These are phyloP conservation scores for Apiotrichum siamense DNA, from an alignment of 1,284 basidiomycete species.

Conservation along the genomic window DNA sequence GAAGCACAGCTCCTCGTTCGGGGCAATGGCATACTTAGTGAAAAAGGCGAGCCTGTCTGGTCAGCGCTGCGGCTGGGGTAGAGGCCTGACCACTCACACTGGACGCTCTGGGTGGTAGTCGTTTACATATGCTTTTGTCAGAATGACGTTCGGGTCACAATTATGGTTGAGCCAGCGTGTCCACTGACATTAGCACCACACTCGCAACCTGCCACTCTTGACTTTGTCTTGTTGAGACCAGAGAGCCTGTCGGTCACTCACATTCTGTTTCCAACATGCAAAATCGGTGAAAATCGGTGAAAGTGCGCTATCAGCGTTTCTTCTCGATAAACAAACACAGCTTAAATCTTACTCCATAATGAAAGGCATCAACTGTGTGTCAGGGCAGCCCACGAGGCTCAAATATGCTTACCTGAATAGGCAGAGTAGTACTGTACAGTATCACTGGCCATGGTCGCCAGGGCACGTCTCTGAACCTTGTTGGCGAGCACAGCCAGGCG, in stretches of 20 bases:
- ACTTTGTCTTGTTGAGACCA: neutral
- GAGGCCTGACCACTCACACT: slow-evolving; percentile 50
- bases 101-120: slow-evolving; percentile 49
- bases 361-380: slow-evolving; percentile 69
- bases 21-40: slow-evolving; percentile 58
- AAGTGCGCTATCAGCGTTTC: slow-evolving; percentile 56
- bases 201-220: no score
- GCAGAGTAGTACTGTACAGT: slow-evolving; percentile 36
- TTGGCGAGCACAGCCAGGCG: slow-evolving; percentile 29
- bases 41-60: slow-evolving; percentile 58
- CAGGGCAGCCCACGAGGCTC: slow-evolving; percentile 4
- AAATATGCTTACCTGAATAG: slow-evolving; percentile 33
- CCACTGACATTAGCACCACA: slow-evolving; percentile 19
- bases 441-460: slow-evolving; percentile 34
- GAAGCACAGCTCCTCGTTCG: slow-evolving; percentile 72
- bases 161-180: slow-evolving; percentile 62
- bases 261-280: slow-evolving; percentile 51
- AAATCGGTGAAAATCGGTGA: no score
- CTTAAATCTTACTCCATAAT: slow-evolving; percentile 62
- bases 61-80: neutral
- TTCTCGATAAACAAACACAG: neutral
- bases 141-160: slow-evolving; percentile 73
- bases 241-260: slow-evolving; percentile 1
- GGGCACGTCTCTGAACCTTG: slow-evolving; percentile 15
- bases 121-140: slow-evolving; percentile 66